Evolutionary conservation across 352 stramenopile species (phyloP).

Genomic region (Hyaloperonospora brassicae): DNA sequence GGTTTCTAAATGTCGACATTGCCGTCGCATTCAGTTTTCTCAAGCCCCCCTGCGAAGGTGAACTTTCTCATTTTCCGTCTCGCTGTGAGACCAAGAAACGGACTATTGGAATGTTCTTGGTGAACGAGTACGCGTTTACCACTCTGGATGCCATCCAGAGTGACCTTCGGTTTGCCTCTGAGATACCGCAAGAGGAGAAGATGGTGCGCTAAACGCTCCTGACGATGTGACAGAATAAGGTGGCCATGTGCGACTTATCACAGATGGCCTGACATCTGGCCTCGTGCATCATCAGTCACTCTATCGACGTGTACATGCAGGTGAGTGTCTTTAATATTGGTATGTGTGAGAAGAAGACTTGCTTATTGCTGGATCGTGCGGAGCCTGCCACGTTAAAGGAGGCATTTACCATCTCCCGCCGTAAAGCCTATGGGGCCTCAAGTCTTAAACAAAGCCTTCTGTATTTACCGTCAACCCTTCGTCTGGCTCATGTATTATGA

Average conservation of each 20-base stretch:
- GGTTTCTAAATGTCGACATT: too few species aligned
- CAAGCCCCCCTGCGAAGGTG: constrained; percentile 3
- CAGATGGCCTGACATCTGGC: constrained; percentile 7
- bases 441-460: too few species aligned
- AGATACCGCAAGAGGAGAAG: constrained; percentile 17
- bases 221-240: constrained; percentile 5
- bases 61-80: constrained; percentile 16
- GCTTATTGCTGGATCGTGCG: not conserved
- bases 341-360: constrained; percentile 7
- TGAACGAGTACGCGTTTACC: constrained; percentile 5
- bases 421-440: constrained; percentile 10
- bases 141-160: too few species aligned
- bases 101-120: constrained; percentile 10
- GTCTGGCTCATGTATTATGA: too few species aligned
- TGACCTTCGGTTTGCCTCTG: constrained; percentile 10
- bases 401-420: constrained; percentile 5
- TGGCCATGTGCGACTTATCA: constrained; percentile 12
- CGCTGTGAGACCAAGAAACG: too few species aligned
- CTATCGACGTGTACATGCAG: constrained; percentile 8
- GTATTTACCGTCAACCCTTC: too few species aligned
- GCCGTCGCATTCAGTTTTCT: constrained; percentile 10
- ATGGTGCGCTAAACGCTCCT: constrained; percentile 7
- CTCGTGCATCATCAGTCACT: constrained; percentile 4
- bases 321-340: constrained; percentile 16
- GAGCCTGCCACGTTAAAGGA: constrained; percentile 9